Conservation (phyloP, 108 stramenopile genomes). For the Bacterosira constricta region DNA sequence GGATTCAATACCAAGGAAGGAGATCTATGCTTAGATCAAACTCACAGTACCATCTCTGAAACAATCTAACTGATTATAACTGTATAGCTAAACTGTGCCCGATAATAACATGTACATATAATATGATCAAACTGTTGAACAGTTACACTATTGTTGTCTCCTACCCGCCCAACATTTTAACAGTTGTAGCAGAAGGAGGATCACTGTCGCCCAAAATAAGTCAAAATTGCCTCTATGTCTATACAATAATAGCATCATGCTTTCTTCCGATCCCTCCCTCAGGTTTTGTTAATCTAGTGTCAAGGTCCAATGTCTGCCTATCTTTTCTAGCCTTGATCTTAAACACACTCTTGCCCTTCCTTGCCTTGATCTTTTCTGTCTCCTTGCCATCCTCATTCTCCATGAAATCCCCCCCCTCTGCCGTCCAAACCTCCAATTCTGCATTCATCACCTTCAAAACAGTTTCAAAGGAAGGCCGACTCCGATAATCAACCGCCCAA, state of each 20-base stretch:
- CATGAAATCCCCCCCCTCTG: slow-evolving; percentile 43
- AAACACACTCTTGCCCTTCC: slow-evolving; percentile 50
- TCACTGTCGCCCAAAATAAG: too few species aligned
- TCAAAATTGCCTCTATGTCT: too few species aligned
- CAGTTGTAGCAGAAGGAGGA: too few species aligned
- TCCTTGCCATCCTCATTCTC: slow-evolving; percentile 37
- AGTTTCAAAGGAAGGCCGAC: slow-evolving; percentile 73
- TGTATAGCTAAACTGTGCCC: too few species aligned
- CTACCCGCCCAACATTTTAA: too few species aligned
- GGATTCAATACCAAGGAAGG: slow-evolving; percentile 51
- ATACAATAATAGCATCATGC: slow-evolving; percentile 54
- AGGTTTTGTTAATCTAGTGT: slow-evolving; percentile 62
- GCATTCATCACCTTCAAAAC: slow-evolving; percentile 61
- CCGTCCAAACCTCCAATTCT: slow-evolving; percentile 59
- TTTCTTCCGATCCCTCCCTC: slow-evolving; percentile 37
- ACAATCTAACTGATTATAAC: too few species aligned
- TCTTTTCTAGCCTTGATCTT: slow-evolving; percentile 49
- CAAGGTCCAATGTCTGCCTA: slow-evolving; percentile 61
- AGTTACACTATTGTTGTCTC: not conserved
- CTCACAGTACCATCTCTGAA: too few species aligned
- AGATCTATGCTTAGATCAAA: too few species aligned
- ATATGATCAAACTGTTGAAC: not conserved
- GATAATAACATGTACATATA: too few species aligned
- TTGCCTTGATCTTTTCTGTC: slow-evolving; percentile 72
- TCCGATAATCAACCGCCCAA: slow-evolving; percentile 59